phyloP scores from a whole-genome alignment of 352 stramenopile species.

The Globisporangium solare region DNA sequence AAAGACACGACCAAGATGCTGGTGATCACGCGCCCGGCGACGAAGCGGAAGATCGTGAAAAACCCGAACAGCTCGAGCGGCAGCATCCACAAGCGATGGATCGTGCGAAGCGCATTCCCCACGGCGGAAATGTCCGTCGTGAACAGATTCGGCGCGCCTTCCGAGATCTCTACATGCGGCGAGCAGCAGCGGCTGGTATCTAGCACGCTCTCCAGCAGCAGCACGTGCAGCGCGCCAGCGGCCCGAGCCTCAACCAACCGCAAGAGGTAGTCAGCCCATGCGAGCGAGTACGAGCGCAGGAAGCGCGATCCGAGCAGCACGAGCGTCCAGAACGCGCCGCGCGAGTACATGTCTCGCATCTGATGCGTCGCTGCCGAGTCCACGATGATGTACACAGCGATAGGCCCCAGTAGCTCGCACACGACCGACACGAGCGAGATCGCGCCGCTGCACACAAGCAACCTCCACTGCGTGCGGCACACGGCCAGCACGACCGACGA shows the following conservation, averaged over 20 bases:
- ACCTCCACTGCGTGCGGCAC: constrained; percentile 13
- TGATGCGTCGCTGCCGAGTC: constrained; percentile 15
- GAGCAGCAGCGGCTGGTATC: constrained; percentile 2
- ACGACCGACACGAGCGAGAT: constrained; percentile 22
- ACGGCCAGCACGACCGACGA: constrained; percentile 22
- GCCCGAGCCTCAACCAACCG: constrained; percentile 22
- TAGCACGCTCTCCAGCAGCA: constrained; percentile 29
- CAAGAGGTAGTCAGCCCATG: constrained; percentile 27
- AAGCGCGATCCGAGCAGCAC: constrained; percentile 25
- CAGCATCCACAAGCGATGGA: constrained; percentile 29
- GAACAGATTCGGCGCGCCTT: constrained; percentile 24
- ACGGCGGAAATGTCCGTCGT: constrained; percentile 24
- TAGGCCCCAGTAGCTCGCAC: constrained; percentile 25
- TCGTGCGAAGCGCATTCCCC: constrained; percentile 18
- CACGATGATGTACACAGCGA: constrained; percentile 29
- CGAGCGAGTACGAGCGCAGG: constrained; percentile 25
- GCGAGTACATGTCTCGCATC: constrained; percentile 20
- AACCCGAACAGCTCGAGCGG: constrained; percentile 22
- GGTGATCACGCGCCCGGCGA: constrained; percentile 12
- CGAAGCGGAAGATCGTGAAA: constrained; percentile 16
- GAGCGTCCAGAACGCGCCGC: constrained; percentile 25
- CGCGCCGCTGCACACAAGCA: constrained; percentile 24
- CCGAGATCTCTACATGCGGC: not conserved
- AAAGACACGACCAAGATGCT: constrained; percentile 13
- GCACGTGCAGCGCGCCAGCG: constrained; percentile 18